Percentiles rank a stretch among this genome's conserved stretches.
phyloP scores from a whole-genome alignment of 768 basidiomycete species.

The Clitopilus hobsonii region DNA sequence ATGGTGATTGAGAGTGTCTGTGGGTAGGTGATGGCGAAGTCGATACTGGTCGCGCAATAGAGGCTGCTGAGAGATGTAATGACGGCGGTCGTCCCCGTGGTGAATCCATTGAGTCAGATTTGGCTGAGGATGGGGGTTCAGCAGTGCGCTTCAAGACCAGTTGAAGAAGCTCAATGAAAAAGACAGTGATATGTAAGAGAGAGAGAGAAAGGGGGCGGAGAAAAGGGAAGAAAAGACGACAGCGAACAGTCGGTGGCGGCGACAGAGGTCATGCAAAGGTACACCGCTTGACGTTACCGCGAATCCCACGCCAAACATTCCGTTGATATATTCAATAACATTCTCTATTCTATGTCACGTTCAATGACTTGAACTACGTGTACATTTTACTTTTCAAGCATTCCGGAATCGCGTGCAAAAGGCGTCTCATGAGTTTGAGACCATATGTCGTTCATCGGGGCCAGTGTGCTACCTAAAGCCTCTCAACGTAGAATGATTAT shows the following conservation, averaged over 20 bases:
- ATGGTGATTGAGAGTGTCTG: conserved; percentile 26
- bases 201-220: not conserved
- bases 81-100: conserved; percentile 16
- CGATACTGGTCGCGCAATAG: conserved; percentile 22
- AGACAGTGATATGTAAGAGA: conserved; percentile 12
- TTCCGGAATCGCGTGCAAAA: not conserved
- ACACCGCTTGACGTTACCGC: conserved; percentile 2
- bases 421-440: not conserved
- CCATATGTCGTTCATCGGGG: not conserved
- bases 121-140: not conserved
- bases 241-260: conserved; percentile 6
- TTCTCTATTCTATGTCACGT: not conserved
- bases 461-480: not conserved
- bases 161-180: conserved; percentile 16
- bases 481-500: not conserved
- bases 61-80: conserved; percentile 24
- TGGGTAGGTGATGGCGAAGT: conserved; percentile 20
- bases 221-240: conserved; percentile 7
- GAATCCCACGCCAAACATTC: conserved; percentile 8
- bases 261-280: conserved; percentile 4
- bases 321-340: not conserved
- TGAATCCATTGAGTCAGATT: conserved; percentile 16
- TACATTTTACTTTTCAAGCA: not conserved
- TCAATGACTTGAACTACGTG: not conserved
- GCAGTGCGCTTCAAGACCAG: conserved; percentile 25